Conservation (phyloP, 441 rosid genomes). For the Jatropha multifida region DNA sequence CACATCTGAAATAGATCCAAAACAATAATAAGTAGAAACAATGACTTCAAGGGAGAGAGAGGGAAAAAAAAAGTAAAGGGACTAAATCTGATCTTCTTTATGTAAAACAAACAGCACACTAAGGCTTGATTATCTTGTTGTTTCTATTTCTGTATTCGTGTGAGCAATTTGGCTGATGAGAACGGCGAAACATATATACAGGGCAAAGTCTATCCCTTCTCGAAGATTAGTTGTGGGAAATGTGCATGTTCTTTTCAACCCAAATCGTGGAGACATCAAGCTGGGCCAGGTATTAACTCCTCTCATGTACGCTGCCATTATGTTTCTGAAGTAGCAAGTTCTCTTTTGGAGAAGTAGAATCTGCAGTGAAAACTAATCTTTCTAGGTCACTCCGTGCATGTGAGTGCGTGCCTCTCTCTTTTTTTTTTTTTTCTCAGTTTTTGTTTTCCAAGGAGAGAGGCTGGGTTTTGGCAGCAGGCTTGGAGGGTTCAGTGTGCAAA, state of each 20-base stretch:
- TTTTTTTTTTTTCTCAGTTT: background rate
- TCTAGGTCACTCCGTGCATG: background rate
- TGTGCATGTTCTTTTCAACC: conserved; percentile 86
- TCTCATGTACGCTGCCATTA: background rate
- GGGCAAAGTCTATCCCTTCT: conserved; percentile 36
- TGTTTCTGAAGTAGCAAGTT: conserved; percentile 10
- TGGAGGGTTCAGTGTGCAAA: background rate
- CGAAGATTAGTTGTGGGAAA: conserved; percentile 75
- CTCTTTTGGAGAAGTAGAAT: conserved; percentile 3
- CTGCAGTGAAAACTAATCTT: background rate
- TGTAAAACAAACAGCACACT: no score
- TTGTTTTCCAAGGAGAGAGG: background rate
- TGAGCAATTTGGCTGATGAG: conserved; percentile 10
- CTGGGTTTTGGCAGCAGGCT: background rate
- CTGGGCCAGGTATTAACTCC: conserved; percentile 74
- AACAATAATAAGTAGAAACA: background rate
- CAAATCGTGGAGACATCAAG: conserved; percentile 91
- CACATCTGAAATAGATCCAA: background rate
- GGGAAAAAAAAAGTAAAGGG: background rate
- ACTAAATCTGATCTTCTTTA: background rate
- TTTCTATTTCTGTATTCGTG: background rate
- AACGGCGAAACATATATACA: conserved; percentile 24
- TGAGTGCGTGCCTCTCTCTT: background rate
- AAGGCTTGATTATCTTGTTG: background rate
- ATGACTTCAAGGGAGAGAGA: background rate